Percentiles rank a stretch among this genome's conserved stretches.
Evolutionary conservation across 768 basidiomycete genomes (phyloP).

Genomic region (Calvatia gigantea): DNA sequence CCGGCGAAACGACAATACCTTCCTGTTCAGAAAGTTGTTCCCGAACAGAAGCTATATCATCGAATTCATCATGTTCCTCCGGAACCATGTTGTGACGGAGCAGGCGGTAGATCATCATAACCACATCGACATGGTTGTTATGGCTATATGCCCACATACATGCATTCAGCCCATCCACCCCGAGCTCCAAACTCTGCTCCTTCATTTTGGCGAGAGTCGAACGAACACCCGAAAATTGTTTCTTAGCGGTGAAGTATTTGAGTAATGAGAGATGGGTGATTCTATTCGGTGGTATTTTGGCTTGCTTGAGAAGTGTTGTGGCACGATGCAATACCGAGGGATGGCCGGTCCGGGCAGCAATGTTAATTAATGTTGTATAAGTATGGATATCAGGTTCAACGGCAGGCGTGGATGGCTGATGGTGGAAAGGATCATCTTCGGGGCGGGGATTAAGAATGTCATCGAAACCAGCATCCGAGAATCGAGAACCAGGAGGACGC

Average conservation of each 20-base stretch:
- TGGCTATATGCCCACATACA: conserved; percentile 67
- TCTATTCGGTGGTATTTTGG: conserved; percentile 54
- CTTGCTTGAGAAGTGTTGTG: conserved; percentile 46
- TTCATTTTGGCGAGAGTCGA: conserved; percentile 51
- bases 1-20: conserved; percentile 37
- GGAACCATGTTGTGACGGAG: conserved; percentile 51
- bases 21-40: conserved; percentile 40
- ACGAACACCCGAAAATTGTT: conserved; percentile 51
- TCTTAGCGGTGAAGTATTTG: conserved; percentile 45
- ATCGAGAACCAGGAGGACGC: conserved; percentile 35
- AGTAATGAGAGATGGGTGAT: conserved; percentile 62
- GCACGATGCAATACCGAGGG: conserved; percentile 46
- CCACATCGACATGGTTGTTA: conserved; percentile 51
- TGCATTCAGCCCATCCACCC: conserved; percentile 65
- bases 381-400: conserved; percentile 63
- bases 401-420: conserved; percentile 13
- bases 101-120: conserved; percentile 57
- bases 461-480: conserved; percentile 11
- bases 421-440: background rate
- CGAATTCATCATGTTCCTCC: conserved; percentile 27
- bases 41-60: conserved; percentile 31
- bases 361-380: conserved; percentile 61
- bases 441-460: background rate
- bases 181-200: conserved; percentile 46
- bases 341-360: conserved; percentile 51